Conservation (phyloP, 1,284 basidiomycete genomes). For the Prillingera fragicola region DNA sequence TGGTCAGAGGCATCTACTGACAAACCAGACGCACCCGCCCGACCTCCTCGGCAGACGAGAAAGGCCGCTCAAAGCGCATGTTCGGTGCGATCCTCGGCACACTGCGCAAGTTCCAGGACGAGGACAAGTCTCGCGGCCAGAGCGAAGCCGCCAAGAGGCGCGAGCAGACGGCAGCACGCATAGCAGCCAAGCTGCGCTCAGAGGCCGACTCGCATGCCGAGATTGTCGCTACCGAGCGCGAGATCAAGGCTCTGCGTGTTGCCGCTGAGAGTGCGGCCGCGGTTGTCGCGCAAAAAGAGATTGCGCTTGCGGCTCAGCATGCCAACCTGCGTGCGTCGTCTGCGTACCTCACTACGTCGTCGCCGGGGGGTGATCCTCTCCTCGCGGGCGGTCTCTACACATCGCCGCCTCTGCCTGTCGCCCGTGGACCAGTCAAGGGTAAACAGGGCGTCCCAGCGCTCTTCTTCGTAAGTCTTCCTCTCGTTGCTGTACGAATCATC, state of each 20-base stretch:
- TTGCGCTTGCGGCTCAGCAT: slow-evolving; percentile 40
- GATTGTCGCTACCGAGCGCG: slow-evolving; percentile 37
- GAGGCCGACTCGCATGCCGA: slow-evolving; percentile 38
- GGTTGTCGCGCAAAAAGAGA: slow-evolving; percentile 36
- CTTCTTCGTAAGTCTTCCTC: slow-evolving; percentile 35
- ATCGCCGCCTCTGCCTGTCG: slow-evolving; percentile 34
- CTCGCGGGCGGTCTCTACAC: slow-evolving; percentile 23
- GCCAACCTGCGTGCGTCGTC: slow-evolving; percentile 29
- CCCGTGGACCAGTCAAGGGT: slow-evolving; percentile 28
- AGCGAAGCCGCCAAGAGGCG: slow-evolving; percentile 41
- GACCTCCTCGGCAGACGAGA: slow-evolving; percentile 36
- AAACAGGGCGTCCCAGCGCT: slow-evolving; percentile 26
- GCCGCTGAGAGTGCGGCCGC: slow-evolving; percentile 37
- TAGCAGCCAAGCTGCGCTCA: slow-evolving; percentile 37
- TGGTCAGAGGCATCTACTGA: slow-evolving; percentile 4
- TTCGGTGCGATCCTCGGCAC: slow-evolving; percentile 47
- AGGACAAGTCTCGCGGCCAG: slow-evolving; percentile 37
- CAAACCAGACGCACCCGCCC: slow-evolving; percentile 32
- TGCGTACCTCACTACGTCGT: slow-evolving; percentile 35
- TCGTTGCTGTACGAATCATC: background rate
- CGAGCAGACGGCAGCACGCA: slow-evolving; percentile 40
- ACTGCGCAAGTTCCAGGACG: slow-evolving; percentile 46
- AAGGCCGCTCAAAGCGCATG: slow-evolving; percentile 39
- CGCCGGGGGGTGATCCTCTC: slow-evolving; percentile 10
- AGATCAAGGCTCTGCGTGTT: slow-evolving; percentile 34